Evolutionary conservation across 352 stramenopile species (phyloP), one percentile per base, ranked within the genome.

Genomic region (Phytophthora palmivora): DNA sequence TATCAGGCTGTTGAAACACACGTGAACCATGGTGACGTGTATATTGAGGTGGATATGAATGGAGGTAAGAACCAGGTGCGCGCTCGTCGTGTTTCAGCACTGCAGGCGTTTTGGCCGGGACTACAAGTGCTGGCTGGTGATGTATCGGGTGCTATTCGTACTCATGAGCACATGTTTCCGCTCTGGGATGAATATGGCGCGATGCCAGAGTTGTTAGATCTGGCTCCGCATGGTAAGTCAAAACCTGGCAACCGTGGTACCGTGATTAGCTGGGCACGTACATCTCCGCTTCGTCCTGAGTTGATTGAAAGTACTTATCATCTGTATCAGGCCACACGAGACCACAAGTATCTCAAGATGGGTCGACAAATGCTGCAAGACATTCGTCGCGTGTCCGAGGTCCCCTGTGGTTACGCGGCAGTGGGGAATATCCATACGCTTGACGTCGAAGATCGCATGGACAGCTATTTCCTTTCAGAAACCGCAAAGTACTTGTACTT

Each of bases 401-500:
- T 96, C 15, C 71, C 79, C 7, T 99, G 97, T 59, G 97, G 96
- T 1, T 99, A 96, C 76, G 94, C 94, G 16, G 91, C 89, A 1
- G 78, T 96, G n/a, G 87, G 86, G 16, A 79, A 98, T 60, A 95
- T 98, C 63, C 76, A 95, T 49, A 96, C 88, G 16, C 75, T 95
- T 6, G 72, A 85, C 2, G 84, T 99, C 8, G 82, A 98, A 26
- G 91, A 99, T 60, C 92, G 97, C 63, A 99, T 99, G 98, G 96
- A 98, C 60, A 98, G 91, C 51, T 99, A 98, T 58, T 99, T 99
- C 63, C 78, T 99, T 2, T 97, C 89, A 2, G 98, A 99, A 81
- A 99, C 97, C 4, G 82, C 98, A 28, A 99, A 99, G 75, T 99
- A 99, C 67, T 65, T 99, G 14, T 99, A 98, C 76, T 66, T 99